Evolutionary conservation across 225 moss, liverwort and hornwort species (phyloP).

Genomic region (Neckera pumila): DNA sequence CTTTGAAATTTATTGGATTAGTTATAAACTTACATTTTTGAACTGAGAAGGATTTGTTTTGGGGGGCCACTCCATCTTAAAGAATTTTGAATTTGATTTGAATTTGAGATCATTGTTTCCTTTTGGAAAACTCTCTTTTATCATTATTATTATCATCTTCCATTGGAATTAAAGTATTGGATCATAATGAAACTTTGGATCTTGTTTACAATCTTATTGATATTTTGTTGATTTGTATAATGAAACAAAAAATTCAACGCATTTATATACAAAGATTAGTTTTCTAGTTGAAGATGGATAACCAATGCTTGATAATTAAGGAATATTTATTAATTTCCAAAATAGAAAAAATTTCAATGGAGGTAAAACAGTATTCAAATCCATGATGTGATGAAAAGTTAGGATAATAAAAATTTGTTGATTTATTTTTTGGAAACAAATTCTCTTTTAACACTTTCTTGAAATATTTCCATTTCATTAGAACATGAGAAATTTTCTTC

Average conservation of each 20-base stretch:
- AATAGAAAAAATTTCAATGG: neutral
- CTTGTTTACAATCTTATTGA: neutral
- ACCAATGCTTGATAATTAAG: neutral
- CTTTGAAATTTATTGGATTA: neutral
- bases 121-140: neutral
- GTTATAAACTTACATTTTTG: neutral
- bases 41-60: neutral
- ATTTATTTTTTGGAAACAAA: neutral
- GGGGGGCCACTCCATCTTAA: accelerated
- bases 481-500: neutral
- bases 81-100: neutral
- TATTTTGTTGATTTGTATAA: neutral
- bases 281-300: neutral
- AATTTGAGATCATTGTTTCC: too few relatives aligned
- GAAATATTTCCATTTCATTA: neutral
- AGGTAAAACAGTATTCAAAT: too few relatives aligned
- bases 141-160: too few relatives aligned
- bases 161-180: accelerated
- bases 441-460: neutral
- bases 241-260: neutral
- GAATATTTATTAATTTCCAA: neutral
- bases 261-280: accelerated
- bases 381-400: neutral
- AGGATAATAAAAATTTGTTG: too few relatives aligned
- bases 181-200: neutral